A percentile compares a stretch with the other conserved stretches of the same genome.
These are phyloP conservation scores for Coffea humblotiana DNA, from an alignment of 305 asterid species.

Conservation along the genomic window DNA sequence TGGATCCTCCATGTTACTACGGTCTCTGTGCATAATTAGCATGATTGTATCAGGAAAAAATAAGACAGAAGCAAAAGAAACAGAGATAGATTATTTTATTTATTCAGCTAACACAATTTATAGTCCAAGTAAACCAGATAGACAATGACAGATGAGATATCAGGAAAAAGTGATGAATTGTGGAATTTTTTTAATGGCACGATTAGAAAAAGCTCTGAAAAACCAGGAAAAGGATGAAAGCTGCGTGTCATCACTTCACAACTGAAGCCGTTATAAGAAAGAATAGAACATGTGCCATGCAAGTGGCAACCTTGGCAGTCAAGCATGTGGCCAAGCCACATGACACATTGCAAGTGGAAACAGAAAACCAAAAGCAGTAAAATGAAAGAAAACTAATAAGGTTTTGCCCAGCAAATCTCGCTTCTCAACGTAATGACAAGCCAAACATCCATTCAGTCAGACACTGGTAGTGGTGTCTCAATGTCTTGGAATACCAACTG, in stretches of 20 bases:
- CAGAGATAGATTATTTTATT: background rate
- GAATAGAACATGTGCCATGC: background rate
- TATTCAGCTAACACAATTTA: background rate
- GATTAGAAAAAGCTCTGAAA: background rate
- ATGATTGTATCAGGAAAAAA: background rate
- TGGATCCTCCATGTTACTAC: slow-evolving; percentile 98
- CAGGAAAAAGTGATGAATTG: background rate
- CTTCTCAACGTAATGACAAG: background rate
- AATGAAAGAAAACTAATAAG: background rate
- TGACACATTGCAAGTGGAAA: background rate
- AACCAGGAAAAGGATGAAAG: background rate
- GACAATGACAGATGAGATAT: background rate
- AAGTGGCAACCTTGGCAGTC: background rate
- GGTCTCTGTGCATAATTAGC: slow-evolving; percentile 60
- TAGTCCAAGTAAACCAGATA: background rate
- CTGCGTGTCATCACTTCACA: background rate
- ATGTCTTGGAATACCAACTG: background rate
- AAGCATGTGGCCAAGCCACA: background rate
- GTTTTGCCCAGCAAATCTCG: background rate
- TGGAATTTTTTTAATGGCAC: background rate
- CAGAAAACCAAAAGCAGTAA: background rate
- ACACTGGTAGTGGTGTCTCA: background rate
- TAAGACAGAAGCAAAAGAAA: background rate
- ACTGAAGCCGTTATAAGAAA: background rate
- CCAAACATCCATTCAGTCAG: background rate